A percentile compares a stretch with the other conserved stretches of the same genome.
Evolutionary conservation across 352 stramenopile genomes (phyloP).

Genomic region (Phytophthora nicotianae): DNA sequence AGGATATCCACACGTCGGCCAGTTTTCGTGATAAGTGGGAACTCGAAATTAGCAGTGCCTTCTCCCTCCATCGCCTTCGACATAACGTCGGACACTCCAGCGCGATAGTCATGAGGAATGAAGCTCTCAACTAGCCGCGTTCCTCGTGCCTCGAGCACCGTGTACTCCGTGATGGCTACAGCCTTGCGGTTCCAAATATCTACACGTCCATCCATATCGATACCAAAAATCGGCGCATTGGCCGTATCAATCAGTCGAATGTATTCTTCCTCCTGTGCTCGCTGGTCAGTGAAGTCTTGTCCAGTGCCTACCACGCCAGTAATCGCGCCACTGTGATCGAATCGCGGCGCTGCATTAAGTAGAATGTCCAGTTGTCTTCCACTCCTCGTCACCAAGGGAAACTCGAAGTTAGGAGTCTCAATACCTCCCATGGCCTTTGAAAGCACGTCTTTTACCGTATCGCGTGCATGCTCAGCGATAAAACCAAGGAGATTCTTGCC

Average conservation of each 20-base stretch:
- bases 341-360: slow-evolving; percentile 79
- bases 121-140: slow-evolving; percentile 90
- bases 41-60: slow-evolving; percentile 87
- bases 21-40: slow-evolving; percentile 86
- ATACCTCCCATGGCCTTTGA: slow-evolving; percentile 64
- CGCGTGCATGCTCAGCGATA: slow-evolving; percentile 68
- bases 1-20: slow-evolving; percentile 79
- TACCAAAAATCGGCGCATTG: slow-evolving; percentile 91
- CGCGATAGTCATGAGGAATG: slow-evolving; percentile 79
- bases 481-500: slow-evolving; percentile 75
- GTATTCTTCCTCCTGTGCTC: slow-evolving; percentile 89
- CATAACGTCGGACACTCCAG: slow-evolving; percentile 64
- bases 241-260: slow-evolving; percentile 89
- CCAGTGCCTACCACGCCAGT: slow-evolving; percentile 81
- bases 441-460: slow-evolving; percentile 69
- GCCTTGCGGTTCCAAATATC: slow-evolving; percentile 94
- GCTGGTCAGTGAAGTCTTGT: slow-evolving; percentile 82
- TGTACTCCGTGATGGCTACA: slow-evolving; percentile 90
- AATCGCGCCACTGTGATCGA: slow-evolving; percentile 73
- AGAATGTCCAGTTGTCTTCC: slow-evolving; percentile 77
- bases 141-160: slow-evolving; percentile 87
- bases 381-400: slow-evolving; percentile 78
- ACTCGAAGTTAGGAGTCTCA: slow-evolving; percentile 87
- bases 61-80: slow-evolving; percentile 63
- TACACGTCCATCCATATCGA: slow-evolving; percentile 81